A percentile compares a stretch with the other conserved stretches of the same genome.
Evolutionary conservation across 441 rosid species (phyloP).

Genomic region (Croton setiger): DNA sequence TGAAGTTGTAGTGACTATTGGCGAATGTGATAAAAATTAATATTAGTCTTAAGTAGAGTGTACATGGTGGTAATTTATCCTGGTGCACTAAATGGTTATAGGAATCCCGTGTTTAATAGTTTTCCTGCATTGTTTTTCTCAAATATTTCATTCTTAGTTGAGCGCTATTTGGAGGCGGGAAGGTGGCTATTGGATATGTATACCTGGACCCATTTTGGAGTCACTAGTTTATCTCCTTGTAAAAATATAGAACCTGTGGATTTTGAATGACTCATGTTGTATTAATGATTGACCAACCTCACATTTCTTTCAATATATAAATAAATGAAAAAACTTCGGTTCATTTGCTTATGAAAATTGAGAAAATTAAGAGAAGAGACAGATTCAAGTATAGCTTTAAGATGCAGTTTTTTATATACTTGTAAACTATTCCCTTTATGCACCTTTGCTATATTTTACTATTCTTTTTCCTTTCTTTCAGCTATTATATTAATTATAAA

Average conservation of each 20-base stretch:
- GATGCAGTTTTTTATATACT: background rate
- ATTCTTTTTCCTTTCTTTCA: constrained; percentile 29
- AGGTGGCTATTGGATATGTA: background rate
- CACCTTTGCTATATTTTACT: background rate
- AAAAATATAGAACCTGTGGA: constrained; percentile 1
- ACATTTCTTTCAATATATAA: background rate
- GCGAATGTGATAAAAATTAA: background rate
- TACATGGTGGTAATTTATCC: too few relatives aligned
- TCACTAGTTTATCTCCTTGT: constrained; percentile 8
- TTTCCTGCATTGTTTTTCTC: background rate
- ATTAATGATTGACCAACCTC: background rate
- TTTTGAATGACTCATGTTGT: background rate
- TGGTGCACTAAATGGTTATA: constrained; percentile 6
- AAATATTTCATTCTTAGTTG: background rate
- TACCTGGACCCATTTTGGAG: background rate
- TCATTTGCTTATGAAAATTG: background rate
- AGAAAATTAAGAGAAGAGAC: background rate
- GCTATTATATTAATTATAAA: constrained; percentile 93
- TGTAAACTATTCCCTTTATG: constrained; percentile 1
- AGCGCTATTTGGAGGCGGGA: background rate
- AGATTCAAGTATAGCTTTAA: background rate
- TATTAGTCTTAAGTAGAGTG: too few relatives aligned
- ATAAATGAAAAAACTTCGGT: background rate
- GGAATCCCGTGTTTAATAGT: background rate
- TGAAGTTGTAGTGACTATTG: constrained; percentile 2